Conservation (phyloP, 1,139 yeast genomes). For the Lodderomyces orthopsilosis region DNA sequence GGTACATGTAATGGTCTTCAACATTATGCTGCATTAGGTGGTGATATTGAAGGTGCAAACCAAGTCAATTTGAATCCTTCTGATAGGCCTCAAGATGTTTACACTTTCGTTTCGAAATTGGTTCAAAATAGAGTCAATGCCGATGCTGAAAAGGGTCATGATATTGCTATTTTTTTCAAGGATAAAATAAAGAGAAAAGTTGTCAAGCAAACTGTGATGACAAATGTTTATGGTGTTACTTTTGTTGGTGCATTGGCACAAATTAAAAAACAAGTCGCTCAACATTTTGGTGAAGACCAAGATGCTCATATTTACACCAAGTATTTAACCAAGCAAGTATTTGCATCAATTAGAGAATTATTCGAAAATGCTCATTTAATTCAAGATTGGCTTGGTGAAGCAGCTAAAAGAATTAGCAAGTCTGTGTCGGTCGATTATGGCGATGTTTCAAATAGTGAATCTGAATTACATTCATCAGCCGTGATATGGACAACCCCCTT, state of each 20-base stretch:
- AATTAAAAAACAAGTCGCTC: constrained; percentile 63
- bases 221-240: constrained; percentile 97
- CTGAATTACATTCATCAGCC: constrained; percentile 62
- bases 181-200: constrained; percentile 79
- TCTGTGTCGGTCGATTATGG: constrained; percentile 65
- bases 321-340: constrained; percentile 76
- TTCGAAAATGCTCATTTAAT: constrained; percentile 92
- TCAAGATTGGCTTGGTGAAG: constrained; percentile 93
- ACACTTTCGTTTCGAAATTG: constrained; percentile 73
- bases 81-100: constrained; percentile 88
- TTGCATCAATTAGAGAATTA: constrained; percentile 78
- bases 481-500: constrained; percentile 98
- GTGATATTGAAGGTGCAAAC: constrained; percentile 90
- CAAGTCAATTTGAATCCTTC: constrained; percentile 87
- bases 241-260: constrained; percentile 91
- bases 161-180: constrained; percentile 51
- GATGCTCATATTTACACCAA: constrained; percentile 47
- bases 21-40: constrained; percentile 97
- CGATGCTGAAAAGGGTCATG: constrained; percentile 58
- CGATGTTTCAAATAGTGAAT: constrained; percentile 15
- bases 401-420: constrained; percentile 78
- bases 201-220: constrained; percentile 97
- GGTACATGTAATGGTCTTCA: constrained; percentile 98
- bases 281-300: constrained; percentile 39
- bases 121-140: constrained; percentile 59